Percentiles rank a stretch among this genome's conserved stretches.
These are phyloP conservation scores for Hymenoscyphus occultus DNA, from an alignment of 2,329 filamentous ascomycete species.

Conservation along the genomic window DNA sequence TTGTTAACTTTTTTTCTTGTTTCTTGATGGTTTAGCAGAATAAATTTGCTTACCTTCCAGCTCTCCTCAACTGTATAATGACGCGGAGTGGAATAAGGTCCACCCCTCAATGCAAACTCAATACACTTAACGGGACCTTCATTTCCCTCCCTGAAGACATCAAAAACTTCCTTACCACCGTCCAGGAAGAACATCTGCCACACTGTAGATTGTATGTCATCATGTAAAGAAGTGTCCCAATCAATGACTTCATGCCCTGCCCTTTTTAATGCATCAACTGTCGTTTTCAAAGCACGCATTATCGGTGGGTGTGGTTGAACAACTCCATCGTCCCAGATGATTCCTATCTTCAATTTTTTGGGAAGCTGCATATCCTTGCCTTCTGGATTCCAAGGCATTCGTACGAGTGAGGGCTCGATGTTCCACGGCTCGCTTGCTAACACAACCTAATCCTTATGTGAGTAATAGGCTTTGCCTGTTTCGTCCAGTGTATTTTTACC, in stretches of 20 bases:
- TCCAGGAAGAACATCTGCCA: constrained; percentile 17
- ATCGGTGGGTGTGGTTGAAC: constrained; percentile 38
- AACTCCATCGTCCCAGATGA: constrained; percentile 36
- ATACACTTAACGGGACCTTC: constrained; percentile 51
- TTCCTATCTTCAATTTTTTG: constrained; percentile 35
- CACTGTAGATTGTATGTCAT: background rate
- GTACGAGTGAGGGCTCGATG: constrained; percentile 35
- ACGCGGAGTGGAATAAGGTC: constrained; percentile 37
- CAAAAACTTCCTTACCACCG: constrained; percentile 18
- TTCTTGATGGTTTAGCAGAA: background rate
- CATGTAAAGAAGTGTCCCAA: constrained; percentile 42
- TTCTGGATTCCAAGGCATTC: constrained; percentile 36
- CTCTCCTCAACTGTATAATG: background rate
- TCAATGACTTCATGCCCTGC: constrained; percentile 43
- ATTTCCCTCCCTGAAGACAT: constrained; percentile 13
- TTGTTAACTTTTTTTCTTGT: constrained; percentile 1
- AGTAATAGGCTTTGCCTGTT: background rate
- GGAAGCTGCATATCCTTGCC: constrained; percentile 15
- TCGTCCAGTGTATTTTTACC: background rate
- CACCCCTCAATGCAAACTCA: constrained; percentile 51
- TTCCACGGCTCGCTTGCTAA: constrained; percentile 32
- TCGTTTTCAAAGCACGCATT: constrained; percentile 33
- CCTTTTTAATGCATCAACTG: constrained; percentile 29
- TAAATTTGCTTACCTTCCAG: background rate
- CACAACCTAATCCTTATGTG: background rate